Base-by-base conservation (phyloP, 495 filamentous ascomycete genomes). In the Cercophora scortea region DNA sequence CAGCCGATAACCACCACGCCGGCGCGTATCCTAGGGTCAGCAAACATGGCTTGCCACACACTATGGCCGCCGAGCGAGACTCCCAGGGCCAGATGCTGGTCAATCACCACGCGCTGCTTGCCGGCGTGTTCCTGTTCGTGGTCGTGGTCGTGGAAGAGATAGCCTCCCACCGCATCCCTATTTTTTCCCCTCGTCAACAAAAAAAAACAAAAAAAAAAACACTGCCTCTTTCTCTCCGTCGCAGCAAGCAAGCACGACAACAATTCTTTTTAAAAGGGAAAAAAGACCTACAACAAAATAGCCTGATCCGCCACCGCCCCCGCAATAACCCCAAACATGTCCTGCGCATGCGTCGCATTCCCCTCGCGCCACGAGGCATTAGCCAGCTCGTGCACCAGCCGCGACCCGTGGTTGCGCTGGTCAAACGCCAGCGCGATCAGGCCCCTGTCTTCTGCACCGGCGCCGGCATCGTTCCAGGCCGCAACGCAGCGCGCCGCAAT, bases 31-130 rank as follows among this genome's bases (percentile, higher is more conserved):
- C 90, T 77, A 32, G 86, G 81, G 19, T 96, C 90, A 38, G 84
- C 79, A 41, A 95, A 75, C 38, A 95, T 64, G 10, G 83, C 73
- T 59, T 90, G 84, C 86, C 92, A 98, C 0, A 86, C 86, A 17
- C 87, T 83, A 63, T 98, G 93, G 4, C 88, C 93, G 8, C 93
- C 93, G 0, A 97, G 74, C 6, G 87, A 91, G 12, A 96, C 75
- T 0, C 93, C 93, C 6, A 93, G 70, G 3, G 85, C 84, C 15
- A 95, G 58, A 59, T 96, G 80, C 32, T 83, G 78, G 34, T 80
- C 76, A 49, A 95, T 80, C n/a, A 50, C 58, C 39, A 67, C 70
- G 18, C 47, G 49, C 8, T 10, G 5, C 6, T 19, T 51, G 56
- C 39, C 42, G 42, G 25, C 36, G 2, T 38, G 9, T n/a, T 49